Evolutionary conservation across 1,284 basidiomycete species (phyloP).

Genomic region (Flammula alnicola): DNA sequence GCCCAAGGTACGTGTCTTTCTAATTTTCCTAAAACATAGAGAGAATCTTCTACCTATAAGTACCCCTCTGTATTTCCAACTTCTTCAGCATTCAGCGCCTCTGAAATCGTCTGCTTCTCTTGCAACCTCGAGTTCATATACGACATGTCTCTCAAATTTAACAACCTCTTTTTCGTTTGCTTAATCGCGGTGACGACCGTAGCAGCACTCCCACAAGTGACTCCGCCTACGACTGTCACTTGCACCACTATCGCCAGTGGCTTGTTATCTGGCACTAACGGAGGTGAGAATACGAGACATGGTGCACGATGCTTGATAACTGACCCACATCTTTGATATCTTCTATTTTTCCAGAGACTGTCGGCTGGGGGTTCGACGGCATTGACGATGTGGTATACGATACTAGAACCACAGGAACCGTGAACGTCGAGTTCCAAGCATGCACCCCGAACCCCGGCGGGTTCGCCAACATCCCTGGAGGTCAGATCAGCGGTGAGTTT

Average conservation of each 20-base stretch:
- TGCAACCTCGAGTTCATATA: neutral
- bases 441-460: slow-evolving; percentile 11
- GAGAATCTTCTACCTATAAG: neutral
- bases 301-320: neutral
- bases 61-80: neutral
- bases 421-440: slow-evolving; percentile 9
- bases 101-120: slow-evolving; percentile 3
- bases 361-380: slow-evolving; percentile 10
- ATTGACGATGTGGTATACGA: slow-evolving; percentile 6
- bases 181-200: neutral
- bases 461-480: slow-evolving; percentile 6
- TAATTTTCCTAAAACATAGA: neutral
- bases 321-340: neutral
- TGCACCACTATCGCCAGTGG: slow-evolving; percentile 10
- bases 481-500: slow-evolving; percentile 7
- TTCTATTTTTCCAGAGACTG: neutral
- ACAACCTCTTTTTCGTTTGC: slow-evolving; percentile 1
- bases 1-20: neutral
- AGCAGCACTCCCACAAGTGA: slow-evolving; percentile 1
- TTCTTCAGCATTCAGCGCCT: neutral
- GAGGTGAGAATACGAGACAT: neutral
- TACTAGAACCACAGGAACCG: slow-evolving; percentile 3
- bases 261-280: slow-evolving; percentile 7
- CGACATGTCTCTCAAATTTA: neutral
- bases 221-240: slow-evolving; percentile 1